Evolutionary conservation across 805 yeast genomes (phyloP), one percentile per base, ranked within the genome.

Genomic region (Suhomyces sp.): DNA sequence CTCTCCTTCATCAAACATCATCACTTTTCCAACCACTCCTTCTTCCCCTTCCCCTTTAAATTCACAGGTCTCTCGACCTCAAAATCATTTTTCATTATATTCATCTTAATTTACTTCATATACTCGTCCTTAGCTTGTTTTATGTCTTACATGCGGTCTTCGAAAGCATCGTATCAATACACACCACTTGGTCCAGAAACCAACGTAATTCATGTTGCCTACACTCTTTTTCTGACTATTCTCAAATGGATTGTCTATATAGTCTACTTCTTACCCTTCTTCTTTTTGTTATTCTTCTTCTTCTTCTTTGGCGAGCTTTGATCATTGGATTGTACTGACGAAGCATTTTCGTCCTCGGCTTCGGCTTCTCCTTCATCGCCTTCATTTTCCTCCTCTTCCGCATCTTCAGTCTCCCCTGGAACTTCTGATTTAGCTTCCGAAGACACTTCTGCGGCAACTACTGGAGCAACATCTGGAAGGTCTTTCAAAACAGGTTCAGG

Each of bases 231-330:
- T 25, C 6, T 6, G 25, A n/a, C 25, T 23, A 6, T 7, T 8
- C 25, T 23, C 6, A 6, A 10, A 25, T 23, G 22, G 12, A 6
- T 25, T 15, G 26, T n/a, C 18, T 16, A 14, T 28, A 13, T 20
- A 28, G 4, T 32, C 29, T 21, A 16, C 40, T 20, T 38, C 35
- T 16, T 31, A 19, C 14, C 14, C 33, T 33, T 37, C 21, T 37
- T 37, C 21, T 33, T 33, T 19, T 37, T 37, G 28, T 37, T 32
- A 19, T 33, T 37, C 10, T 27, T 33, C 33, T 21, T 31, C 23
- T 18, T 28, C 29, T 37, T 19, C 5, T 23, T 19, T 8, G 26
- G 6, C 21, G 26, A 9, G n/a, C n/a, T n/a, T n/a, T n/a, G n/a
- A n/a, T n/a, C n/a, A n/a, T n/a, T n/a, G n/a, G n/a, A n/a, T n/a